phyloP scores from a whole-genome alignment of 257 asterid species.

The Salvia miltiorrhiza region DNA sequence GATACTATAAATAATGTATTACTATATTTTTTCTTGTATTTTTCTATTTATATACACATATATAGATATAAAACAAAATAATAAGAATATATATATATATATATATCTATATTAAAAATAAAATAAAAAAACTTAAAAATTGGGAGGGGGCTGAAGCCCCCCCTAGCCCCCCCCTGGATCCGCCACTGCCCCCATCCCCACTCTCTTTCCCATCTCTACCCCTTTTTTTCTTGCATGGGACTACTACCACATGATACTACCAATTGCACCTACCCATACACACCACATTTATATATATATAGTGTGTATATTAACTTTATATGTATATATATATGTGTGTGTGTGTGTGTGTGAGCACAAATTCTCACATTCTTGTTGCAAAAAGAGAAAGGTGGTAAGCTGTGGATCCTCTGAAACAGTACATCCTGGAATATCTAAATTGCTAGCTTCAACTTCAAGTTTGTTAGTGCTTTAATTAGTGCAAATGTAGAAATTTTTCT shows the following conservation, averaged over 20 bases:
- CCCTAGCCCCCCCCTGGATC: too few relatives aligned
- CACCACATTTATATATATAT: background rate
- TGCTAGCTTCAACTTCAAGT: slow-evolving; percentile 35
- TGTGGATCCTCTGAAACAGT: slow-evolving; percentile 30
- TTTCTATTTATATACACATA: too few relatives aligned
- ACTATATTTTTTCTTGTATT: too few relatives aligned
- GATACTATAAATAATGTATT: too few relatives aligned
- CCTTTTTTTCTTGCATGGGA: slow-evolving; percentile 37
- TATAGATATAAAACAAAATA: too few relatives aligned
- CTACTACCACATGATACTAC: slow-evolving; percentile 28
- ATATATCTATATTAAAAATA: too few relatives aligned
- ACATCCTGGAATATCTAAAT: slow-evolving; percentile 31
- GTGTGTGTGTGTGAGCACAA: background rate
- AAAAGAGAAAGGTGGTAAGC: slow-evolving; percentile 31
- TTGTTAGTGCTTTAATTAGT: background rate
- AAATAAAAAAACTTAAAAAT: too few relatives aligned
- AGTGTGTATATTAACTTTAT: background rate
- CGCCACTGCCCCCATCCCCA: slow-evolving; percentile 17
- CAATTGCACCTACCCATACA: too few relatives aligned
- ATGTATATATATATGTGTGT: background rate
- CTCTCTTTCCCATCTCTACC: slow-evolving; percentile 25
- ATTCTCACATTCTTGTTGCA: slow-evolving; percentile 19
- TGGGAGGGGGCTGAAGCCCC: too few relatives aligned
- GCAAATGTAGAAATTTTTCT: background rate
- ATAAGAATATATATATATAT: too few relatives aligned